Conservation (phyloP, 2,329 filamentous ascomycete genomes). For the Blastomyces emzantsi region DNA sequence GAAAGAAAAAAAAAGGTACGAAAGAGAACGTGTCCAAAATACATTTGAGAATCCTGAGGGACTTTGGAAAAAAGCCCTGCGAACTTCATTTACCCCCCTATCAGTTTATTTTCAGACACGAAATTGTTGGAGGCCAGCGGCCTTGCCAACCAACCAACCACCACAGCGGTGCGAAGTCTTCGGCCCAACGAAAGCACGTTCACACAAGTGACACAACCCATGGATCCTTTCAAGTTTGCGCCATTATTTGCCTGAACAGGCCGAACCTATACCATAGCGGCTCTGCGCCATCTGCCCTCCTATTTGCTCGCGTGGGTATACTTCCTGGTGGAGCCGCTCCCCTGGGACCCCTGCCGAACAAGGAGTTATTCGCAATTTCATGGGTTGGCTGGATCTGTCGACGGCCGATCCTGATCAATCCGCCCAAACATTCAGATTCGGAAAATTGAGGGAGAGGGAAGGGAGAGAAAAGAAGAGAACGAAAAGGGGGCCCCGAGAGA, state of each 20-base stretch:
- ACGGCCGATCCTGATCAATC: not conserved
- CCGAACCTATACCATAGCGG: not conserved
- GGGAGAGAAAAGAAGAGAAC: not conserved
- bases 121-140: not conserved
- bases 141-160: not conserved
- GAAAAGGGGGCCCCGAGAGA: not conserved
- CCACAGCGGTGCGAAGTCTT: not conserved
- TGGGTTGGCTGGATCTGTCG: not conserved
- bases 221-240: not conserved
- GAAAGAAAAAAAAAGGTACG: no score
- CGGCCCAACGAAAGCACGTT: not conserved
- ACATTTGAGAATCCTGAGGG: not conserved
- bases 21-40: not conserved
- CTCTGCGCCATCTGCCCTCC: not conserved
- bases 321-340: not conserved
- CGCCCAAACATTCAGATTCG: not conserved
- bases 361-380: not conserved
- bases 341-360: not conserved
- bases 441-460: not conserved
- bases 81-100: not conserved
- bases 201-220: not conserved
- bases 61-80: not conserved
- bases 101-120: not conserved
- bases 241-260: not conserved
- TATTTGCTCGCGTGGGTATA: constrained; percentile 1